Evolutionary conservation across 2,329 filamentous ascomycete species (phyloP).

Genomic region (Fusarium phyllophilum): DNA sequence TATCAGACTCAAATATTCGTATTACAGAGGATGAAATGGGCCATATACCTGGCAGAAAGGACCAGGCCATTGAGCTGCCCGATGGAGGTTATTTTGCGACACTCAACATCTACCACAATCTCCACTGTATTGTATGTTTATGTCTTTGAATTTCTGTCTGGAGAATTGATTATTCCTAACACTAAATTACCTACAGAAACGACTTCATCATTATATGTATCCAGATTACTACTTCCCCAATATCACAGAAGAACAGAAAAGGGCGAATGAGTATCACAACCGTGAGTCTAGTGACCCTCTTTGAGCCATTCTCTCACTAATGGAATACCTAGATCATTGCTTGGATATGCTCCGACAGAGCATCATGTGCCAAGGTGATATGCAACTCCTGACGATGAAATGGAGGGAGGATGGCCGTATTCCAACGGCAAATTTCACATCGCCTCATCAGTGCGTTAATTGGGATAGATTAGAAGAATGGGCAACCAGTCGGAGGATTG

Average conservation of each 20-base stretch:
- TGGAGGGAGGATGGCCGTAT: not conserved
- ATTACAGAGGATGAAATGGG: not conserved
- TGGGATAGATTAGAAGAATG: not conserved
- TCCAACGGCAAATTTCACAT: not conserved
- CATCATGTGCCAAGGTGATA: not conserved
- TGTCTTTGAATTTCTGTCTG: rapidly evolving
- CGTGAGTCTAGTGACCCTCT: not conserved
- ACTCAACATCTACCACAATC: not conserved
- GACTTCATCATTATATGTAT: not conserved
- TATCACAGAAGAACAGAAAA: not conserved
- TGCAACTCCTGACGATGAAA: not conserved
- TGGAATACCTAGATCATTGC: not conserved
- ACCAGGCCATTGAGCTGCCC: not conserved
- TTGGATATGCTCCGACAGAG: not conserved
- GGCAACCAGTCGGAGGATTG: not conserved
- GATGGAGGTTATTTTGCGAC: not conserved
- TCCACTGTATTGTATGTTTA: not conserved
- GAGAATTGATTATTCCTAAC: not conserved
- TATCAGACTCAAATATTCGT: not conserved
- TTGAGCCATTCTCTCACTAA: not conserved
- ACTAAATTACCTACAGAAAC: not conserved
- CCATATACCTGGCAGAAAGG: not conserved
- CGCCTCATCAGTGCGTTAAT: not conserved
- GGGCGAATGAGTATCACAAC: not conserved
- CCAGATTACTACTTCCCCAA: not conserved